Evolutionary conservation across 139 green algal species (phyloP), one percentile per base, ranked within the genome.

Genomic region (Closterium sp.): DNA sequence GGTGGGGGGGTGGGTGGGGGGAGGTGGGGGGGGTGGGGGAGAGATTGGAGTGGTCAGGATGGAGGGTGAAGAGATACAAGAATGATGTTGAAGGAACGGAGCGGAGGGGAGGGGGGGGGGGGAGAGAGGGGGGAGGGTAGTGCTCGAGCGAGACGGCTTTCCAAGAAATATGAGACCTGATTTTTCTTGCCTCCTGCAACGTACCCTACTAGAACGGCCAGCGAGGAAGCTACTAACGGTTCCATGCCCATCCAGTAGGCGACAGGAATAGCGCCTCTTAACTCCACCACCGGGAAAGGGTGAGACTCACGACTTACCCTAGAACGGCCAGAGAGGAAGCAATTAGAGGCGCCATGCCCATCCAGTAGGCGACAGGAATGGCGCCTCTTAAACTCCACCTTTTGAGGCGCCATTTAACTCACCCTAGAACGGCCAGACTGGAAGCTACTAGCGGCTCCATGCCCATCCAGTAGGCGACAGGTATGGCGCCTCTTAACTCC

Each of bases 381-480:
- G 91, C 66, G 5, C 91, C 91, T 8, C 91, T 36, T 23, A 94
- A 89, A n/a, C n/a, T n/a, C n/a, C n/a, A n/a, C n/a, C n/a, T n/a
- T n/a, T n/a, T n/a, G 10, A 33, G 33, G 10, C 32, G 84, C 12
- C 16, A 88, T 12, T 36, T 34, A 88, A 91, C 89, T 89, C 84
- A 92, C 90, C 84, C 89, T n/a, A 91, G 55, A 35, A 91, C 23
- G 10, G 89, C 89, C 25, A 91, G 28, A 10, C n/a, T 10, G 8
- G 66, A 88, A 4, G 31, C 23, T 5, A 23, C 90, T 25, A 89
- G 8, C 30, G 88, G 91, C 36, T 91, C 9, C 28, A 93, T n/a
- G 35, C 90, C 90, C 92, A 94, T 93, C 92, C 92, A 94, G 86
- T 94, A 90, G 1, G 84, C 92, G 25, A 94, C 90, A 21, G 92